Base-by-base conservation (phyloP, 2,329 filamentous ascomycete genomes). In the Epicoccum sorghinum region DNA sequence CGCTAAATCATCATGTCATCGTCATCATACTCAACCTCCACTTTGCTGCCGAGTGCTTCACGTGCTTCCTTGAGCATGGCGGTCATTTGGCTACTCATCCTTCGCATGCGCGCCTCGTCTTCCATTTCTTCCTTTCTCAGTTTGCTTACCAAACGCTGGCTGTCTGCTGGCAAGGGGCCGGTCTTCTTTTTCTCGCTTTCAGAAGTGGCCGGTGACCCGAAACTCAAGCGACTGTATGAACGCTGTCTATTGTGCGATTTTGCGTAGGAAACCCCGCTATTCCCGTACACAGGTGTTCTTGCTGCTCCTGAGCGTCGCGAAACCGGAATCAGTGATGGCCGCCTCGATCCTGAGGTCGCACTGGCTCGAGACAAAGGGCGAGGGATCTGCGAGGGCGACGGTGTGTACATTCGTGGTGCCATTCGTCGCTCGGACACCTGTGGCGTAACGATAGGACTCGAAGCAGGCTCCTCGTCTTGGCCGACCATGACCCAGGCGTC, bases 11-110 rank as follows among this genome's bases (percentile, higher is more conserved):
- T n/a, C 48, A 68, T 57, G 12, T 70, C 70, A 7, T 67, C 62
- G 24, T 65, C 63, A 29, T 69, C 64, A 13, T 33, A 33, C 36
- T 79, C 75, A 13, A 76, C 60, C 27, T 77, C 72, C 25, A 78
- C 67, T 54, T 76, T 80, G 18, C 75, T 78, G 6, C 79, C 93
- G 14, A 99, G 77, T 1, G 95, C 95, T 73, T 95, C 89, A 64
- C 89, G 89, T 0, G 93, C 95, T 74, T 98, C 89, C 2, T 87
- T 83, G 49, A 99, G 96, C 89, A 99, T 91, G 30, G 88, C 89
- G 68, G 89, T 85, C 42, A 98, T 78, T 64, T 89, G 86, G 42
- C 85, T 82, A 70, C 95, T 96, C 75, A 98, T 86, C 24, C 88
- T 85, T 43, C 86, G 86, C 64, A 98, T 89, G 47, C 89, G 87